Base-by-base conservation (phyloP, 176 grass and related monocot genomes). In the Aegilops tauschii region DNA sequence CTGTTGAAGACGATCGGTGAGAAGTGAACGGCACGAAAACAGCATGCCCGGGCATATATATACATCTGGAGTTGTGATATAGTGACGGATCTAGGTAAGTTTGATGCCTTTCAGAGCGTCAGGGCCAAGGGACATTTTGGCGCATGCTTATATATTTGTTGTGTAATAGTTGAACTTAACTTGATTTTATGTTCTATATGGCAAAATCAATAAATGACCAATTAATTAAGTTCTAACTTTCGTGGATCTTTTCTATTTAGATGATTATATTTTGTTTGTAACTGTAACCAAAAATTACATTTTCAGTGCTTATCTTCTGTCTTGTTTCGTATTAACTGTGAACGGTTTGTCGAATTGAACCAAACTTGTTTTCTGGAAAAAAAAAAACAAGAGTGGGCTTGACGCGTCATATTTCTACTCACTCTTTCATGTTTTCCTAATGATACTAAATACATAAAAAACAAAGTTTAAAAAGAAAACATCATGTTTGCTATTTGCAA, bases 151-250 rank as follows among this genome's bases (percentile, higher is more conserved):
- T 78, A 69, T 91, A 85, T 91, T 35, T 77, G 69, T 77, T 85
- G 82, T 88, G 86, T 87, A 88, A 62, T 69, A 88, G 62, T 59
- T 81, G 77, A 77, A 85, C 5, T 65, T 56, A 44, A 81, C 72
- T 58, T 72, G 69, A 27, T 62, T 81, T 85, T 85, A 47, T 91
- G 76, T 49, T 59, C 3, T 62, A 83, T 80, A 37, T 49, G 50
- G 40, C 56, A 49, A 49, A 75, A 67, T 80, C 69, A 88, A 91
- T 82, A 91, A 85, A 85, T 52, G 30, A 39, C n/a, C 25, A 30
- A 50, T 49, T 72, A 5, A 75, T 49, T 72, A 45, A 40, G 16
- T 86, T 86, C 30, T 72, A 70, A 82, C n/a, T 30, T 72, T 12
- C 3, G 37, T 17, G 29, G 20, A 70, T 63, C 9, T 73, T 9